Evolutionary conservation across 2,329 filamentous ascomycete genomes (phyloP).

Genomic region (Beauveria medogensis): DNA sequence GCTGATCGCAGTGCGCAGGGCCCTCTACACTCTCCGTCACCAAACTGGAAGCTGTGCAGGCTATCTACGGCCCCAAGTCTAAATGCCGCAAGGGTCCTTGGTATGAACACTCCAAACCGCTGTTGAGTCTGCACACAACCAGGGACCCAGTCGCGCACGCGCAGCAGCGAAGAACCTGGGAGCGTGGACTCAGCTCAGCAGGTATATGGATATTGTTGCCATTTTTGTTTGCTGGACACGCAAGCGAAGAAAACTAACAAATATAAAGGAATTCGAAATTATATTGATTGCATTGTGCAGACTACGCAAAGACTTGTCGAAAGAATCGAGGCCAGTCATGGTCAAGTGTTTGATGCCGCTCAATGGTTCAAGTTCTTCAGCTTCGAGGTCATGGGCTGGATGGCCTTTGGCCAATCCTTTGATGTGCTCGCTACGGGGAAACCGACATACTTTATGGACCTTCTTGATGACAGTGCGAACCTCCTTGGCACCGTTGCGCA

Average conservation of each 20-base stretch:
- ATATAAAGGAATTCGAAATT: neutral
- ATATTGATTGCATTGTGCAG: neutral
- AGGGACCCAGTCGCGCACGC: slow-evolving; percentile 24
- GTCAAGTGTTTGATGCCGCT: slow-evolving; percentile 20
- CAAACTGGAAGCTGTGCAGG: slow-evolving; percentile 20
- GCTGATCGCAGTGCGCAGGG: neutral
- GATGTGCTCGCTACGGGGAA: slow-evolving; percentile 21
- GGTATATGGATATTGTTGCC: slow-evolving; percentile 10
- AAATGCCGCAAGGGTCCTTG: slow-evolving; percentile 25
- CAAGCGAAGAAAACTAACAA: no score
- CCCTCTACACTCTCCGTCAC: slow-evolving; percentile 26
- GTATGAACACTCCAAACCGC: slow-evolving; percentile 24
- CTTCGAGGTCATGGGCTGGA: slow-evolving; percentile 34
- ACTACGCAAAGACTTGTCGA: slow-evolving; percentile 18
- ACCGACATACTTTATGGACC: slow-evolving; percentile 17
- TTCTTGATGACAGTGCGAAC: slow-evolving; percentile 17
- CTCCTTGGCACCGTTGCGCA: neutral
- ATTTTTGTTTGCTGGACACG: no score
- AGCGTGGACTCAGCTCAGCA: slow-evolving; percentile 23
- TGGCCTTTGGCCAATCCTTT: slow-evolving; percentile 30
- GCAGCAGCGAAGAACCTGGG: slow-evolving; percentile 26
- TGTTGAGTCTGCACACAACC: slow-evolving; percentile 22
- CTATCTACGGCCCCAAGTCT: slow-evolving; percentile 21
- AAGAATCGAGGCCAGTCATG: slow-evolving; percentile 17
- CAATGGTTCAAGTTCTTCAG: slow-evolving; percentile 28